Conservation (phyloP, 1,284 basidiomycete genomes). For the Melampsora abietis-canadensis region DNA sequence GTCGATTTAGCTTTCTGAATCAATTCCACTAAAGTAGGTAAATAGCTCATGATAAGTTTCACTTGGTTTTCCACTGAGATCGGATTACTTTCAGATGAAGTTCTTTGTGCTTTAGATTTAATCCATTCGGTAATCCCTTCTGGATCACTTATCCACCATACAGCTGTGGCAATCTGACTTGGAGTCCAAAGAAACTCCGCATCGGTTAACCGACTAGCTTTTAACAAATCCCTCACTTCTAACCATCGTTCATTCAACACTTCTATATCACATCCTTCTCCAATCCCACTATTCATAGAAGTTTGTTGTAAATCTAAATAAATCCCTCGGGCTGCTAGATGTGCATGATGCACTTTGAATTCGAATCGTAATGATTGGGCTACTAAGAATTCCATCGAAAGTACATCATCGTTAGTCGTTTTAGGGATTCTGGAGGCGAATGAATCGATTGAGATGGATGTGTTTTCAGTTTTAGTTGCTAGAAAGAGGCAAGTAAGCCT, state of each 20-base stretch:
- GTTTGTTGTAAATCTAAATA: conserved; percentile 82
- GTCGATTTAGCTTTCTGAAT: conserved; percentile 61
- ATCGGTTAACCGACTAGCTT: conserved; percentile 77
- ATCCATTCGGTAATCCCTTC: conserved; percentile 66
- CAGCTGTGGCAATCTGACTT: conserved; percentile 87
- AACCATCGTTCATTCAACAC: conserved; percentile 48
- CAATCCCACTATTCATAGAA: conserved; percentile 20
- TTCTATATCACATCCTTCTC: background rate
- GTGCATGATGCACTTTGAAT: conserved; percentile 85
- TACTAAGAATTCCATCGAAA: conserved; percentile 90
- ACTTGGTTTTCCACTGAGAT: conserved; percentile 4
- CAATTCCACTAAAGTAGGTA: conserved; percentile 62
- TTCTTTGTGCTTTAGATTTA: conserved; percentile 44
- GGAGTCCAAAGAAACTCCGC: conserved; percentile 87
- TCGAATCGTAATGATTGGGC: conserved; percentile 90
- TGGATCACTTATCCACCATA: conserved; percentile 66
- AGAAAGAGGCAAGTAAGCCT: conserved; percentile 95
- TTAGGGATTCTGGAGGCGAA: conserved; percentile 78
- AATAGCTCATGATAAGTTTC: conserved; percentile 53
- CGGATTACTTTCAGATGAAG: background rate
- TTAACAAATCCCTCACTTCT: conserved; percentile 63
- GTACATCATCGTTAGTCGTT: conserved; percentile 68
- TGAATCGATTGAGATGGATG: conserved; percentile 76
- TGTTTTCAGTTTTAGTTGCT: conserved; percentile 93
- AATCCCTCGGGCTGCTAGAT: conserved; percentile 82